Evolutionary conservation across 2,329 filamentous ascomycete species (phyloP), one percentile per base, ranked within the genome.

Genomic region (Pestalotiopsis fici): DNA sequence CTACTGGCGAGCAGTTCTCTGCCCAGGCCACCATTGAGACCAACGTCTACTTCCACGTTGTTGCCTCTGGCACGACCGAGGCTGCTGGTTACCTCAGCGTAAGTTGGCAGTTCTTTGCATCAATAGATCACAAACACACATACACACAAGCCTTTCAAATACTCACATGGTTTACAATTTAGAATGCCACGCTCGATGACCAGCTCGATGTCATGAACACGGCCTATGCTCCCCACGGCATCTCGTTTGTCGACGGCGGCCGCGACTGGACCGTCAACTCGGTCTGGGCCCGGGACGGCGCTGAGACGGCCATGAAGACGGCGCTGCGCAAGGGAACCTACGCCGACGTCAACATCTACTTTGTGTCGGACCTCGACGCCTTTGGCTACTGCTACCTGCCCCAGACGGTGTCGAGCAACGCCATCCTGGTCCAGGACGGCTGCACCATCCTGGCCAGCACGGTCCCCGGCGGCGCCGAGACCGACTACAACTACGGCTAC

Each of bases 351-450:
- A 86, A 86, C 78, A 55, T 85, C 56, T 85, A 85, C 79, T 83
- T 83, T 75, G 75, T 81, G 64, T 73, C 73, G 23, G 69, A 73
- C 59, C 74, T 83, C 21, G 73, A 71, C 57, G 77, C 74, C 62
- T 77, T 85, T 9, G 82, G 83, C 13, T 83, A 83, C 77, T 84
- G 81, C 78, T 83, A 83, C 77, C 83, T 83, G 77, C 83, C 83
- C 25, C 77, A 76, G 64, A 68, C 73, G 37, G 79, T 75, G 59
- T 69, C 72, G 18, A 37, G 71, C 15, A 78, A 78, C 55, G 78
- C 78, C 27, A 71, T 75, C 59, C 80, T 81, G 74, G 73, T 77
- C 75, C 76, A 82, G 70, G 81, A 79, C 50, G 78, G 77, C 39
- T 84, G 83, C 76, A 75, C 77, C 66, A 75, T 83, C 63, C 74